Base-by-base conservation (phyloP, 2,329 filamentous ascomycete genomes). In the Bipolaris sorokiniana region DNA sequence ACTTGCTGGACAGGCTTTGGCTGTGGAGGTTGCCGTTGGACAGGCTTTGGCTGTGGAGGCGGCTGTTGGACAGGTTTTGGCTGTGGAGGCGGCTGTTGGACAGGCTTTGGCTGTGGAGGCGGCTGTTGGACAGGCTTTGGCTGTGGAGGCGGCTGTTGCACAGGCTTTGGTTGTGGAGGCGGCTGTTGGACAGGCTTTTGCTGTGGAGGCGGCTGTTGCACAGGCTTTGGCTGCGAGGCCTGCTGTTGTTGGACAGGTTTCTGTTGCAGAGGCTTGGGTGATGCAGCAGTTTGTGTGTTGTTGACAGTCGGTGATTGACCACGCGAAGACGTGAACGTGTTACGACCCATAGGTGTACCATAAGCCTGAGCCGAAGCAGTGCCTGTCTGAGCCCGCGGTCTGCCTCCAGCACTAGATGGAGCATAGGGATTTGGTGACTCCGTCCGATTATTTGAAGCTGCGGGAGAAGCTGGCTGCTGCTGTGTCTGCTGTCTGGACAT, bases 341-440 rank as follows among this genome's bases (percentile, higher is more conserved):
- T 69, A 44, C 72, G 67, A 51, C 68, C 66, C 20, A 68, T 65
- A 10, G 71, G 68, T 46, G 63, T 71, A 36, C 69, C 72, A 28
- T 76, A 75, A 7, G 74, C 62, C 50, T 75, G 54, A 48, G 69
- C 57, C 42, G 70, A 67, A 42, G 76, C 77, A 28, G 70, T 62
- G 5, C 73, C 69, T 3, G 80, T 81, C 50, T 76, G 71, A n/a
- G 73, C 70, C 33, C 74, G 68, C 36, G 73, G 73, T 22, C 74
- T 65, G 5, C 66, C 58, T 28, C 67, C 66, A 18, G 70, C 67
- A 49, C 66, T 70, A 4, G 71, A 73, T 46, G 65, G 69, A 37
- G 74, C 80, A 68, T 90, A 90, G 1, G 87, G 86, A 58, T 88
- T 90, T 0, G 89, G 88, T 3, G 87, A 89, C 28, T 63, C 63